Evolutionary conservation across 176 grass and related monocot species (phyloP).

Genomic region (barley (Hordeum vulgare)): DNA sequence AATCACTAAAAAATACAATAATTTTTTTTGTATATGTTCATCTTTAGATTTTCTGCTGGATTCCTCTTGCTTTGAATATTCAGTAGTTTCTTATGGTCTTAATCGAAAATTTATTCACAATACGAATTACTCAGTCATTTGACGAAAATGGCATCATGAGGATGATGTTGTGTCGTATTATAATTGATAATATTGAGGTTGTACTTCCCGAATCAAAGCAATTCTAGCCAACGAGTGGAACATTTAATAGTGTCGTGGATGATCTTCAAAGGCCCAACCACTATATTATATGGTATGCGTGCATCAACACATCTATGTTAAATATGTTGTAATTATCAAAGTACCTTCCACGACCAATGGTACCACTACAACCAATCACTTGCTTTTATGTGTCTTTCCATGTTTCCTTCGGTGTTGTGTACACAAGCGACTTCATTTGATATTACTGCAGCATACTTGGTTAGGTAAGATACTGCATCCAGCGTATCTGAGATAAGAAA

Average conservation of each 20-base stretch:
- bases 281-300: constrained; percentile 67
- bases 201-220: constrained; percentile 56
- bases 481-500: too few relatives aligned
- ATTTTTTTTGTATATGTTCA: too few relatives aligned
- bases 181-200: constrained; percentile 74
- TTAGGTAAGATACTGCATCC: too few relatives aligned
- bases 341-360: constrained; percentile 40
- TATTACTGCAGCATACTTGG: too few relatives aligned
- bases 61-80: constrained; percentile 8
- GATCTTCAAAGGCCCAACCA: constrained; percentile 61
- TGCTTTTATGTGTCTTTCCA: not conserved
- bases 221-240: constrained; percentile 52
- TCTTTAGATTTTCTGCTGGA: not conserved
- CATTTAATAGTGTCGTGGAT: constrained; percentile 63
- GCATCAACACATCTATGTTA: constrained; percentile 58
- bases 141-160: constrained; percentile 57
- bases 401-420: constrained; percentile 1
- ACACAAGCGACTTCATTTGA: too few relatives aligned
- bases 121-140: constrained; percentile 34
- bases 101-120: constrained; percentile 34
- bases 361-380: constrained; percentile 6
- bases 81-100: constrained; percentile 4
- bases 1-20: too few relatives aligned
- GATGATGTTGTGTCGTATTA: constrained; percentile 68
- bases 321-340: constrained; percentile 61